These are phyloP conservation scores for Nicotiana tomentosiformis DNA, from an alignment of 257 asterid species.

Conservation along the genomic window DNA sequence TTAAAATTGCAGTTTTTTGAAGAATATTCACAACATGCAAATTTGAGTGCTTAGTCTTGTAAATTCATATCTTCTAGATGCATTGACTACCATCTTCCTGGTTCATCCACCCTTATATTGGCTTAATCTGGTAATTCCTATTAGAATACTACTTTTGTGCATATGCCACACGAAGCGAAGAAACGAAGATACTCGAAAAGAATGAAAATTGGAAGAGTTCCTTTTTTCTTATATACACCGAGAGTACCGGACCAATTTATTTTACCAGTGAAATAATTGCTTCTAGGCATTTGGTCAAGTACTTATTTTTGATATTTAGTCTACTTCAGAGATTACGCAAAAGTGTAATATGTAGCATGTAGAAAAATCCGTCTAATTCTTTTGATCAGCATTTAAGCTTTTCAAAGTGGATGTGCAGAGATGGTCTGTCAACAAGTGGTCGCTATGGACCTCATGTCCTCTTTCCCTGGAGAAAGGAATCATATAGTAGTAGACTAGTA, in stretches of 20 bases:
- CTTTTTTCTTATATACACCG: background rate
- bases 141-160: background rate
- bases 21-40: background rate
- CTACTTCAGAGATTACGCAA: too few relatives aligned
- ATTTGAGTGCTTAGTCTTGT: background rate
- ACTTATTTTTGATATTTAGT: too few relatives aligned
- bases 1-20: background rate
- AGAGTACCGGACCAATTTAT: background rate
- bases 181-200: background rate
- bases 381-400: too few relatives aligned
- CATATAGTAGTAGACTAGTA: too few relatives aligned
- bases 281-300: too few relatives aligned
- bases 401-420: too few relatives aligned
- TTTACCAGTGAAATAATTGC: too few relatives aligned
- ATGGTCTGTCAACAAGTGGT: too few relatives aligned
- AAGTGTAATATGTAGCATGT: too few relatives aligned
- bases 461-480: too few relatives aligned
- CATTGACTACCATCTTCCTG: background rate
- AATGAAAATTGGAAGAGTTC: background rate
- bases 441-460: too few relatives aligned
- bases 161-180: background rate
- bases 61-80: background rate
- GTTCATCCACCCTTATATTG: background rate
- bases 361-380: too few relatives aligned
- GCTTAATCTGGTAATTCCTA: background rate